Conservation (phyloP, 2,329 filamentous ascomycete species). For the Chrysoporthe cubensis region DNA sequence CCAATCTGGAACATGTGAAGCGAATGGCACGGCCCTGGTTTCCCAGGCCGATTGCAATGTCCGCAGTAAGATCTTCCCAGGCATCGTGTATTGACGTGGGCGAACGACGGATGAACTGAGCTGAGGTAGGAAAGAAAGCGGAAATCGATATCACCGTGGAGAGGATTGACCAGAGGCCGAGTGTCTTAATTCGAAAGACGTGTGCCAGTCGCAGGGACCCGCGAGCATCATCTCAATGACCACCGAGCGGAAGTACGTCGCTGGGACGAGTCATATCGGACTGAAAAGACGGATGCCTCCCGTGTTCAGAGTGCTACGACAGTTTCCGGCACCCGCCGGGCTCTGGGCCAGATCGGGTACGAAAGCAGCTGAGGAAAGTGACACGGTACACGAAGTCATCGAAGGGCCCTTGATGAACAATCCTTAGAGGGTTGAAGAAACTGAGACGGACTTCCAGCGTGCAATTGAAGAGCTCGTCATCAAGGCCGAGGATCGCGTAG, state of each 20-base stretch:
- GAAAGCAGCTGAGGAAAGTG: background rate
- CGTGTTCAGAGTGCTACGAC: background rate
- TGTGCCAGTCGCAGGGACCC: background rate
- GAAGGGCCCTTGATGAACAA: background rate
- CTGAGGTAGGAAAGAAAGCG: background rate
- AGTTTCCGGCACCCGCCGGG: background rate
- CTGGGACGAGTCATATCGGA: background rate
- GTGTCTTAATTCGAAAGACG: background rate
- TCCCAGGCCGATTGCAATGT: background rate
- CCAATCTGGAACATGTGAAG: background rate
- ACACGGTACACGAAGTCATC: background rate
- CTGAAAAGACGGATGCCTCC: background rate
- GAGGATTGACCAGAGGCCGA: background rate
- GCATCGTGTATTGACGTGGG: conserved; percentile 1
- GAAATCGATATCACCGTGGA: background rate
- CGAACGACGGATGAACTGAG: background rate
- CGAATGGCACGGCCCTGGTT: background rate
- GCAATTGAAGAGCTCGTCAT: background rate
- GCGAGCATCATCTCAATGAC: background rate
- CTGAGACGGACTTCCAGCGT: background rate
- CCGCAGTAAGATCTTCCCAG: background rate
- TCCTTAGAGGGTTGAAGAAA: background rate
- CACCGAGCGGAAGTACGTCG: background rate
- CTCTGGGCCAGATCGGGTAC: background rate
- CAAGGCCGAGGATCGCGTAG: background rate